Base-by-base conservation (phyloP, 129 eudicot genomes). In the Pulicaria dysenterica region DNA sequence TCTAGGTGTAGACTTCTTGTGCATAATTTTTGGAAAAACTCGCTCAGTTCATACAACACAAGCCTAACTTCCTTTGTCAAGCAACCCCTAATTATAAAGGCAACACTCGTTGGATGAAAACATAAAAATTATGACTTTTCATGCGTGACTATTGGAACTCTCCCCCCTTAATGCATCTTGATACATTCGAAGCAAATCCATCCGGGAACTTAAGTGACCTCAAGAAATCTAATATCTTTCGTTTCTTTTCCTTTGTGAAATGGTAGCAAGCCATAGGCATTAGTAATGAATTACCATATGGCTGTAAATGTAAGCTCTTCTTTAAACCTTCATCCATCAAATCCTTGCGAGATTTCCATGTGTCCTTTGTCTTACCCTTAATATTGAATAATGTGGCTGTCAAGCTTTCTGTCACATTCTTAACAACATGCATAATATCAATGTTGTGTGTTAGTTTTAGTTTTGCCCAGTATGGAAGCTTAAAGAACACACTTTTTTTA, bases 21-120 rank as follows among this genome's bases (percentile, higher is more conserved):
- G 40, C 39, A 57, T 19, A 19, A 0, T 24, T 17, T 57, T 2
- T 24, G 39, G 62, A 57, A 14, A 57, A 57, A 57, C 62, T 57
- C 13, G 4, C 12, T 17, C 31, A 61, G 48, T 38, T 61, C 31
- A 7, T 61, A 61, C 46, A 39, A 13, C 42, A 61, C 31, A 14
- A 61, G 34, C 34, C 45, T 31, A 61, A 61, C 45, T 40, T 61
- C 67, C 67, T 61, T 39, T 5, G 34, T 61, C 46, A 61, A 61
- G 11, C 48, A 38, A 61, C 67, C 67, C 48, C 47, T 61, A 39
- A 61, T 39, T 61, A 14, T 13, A 38, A 61, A 38, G 6, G 67
- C 36, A 40, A 62, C 11, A 62, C 13, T 60, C 48, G 12, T 60
- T 38, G 67, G 46, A 60, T 60, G 46, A 37, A 38, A 9, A 37